A percentile compares a stretch with the other conserved stretches of the same genome.
These are phyloP conservation scores for Didymella lethalis DNA, from an alignment of 2,329 filamentous ascomycete species.

Conservation along the genomic window DNA sequence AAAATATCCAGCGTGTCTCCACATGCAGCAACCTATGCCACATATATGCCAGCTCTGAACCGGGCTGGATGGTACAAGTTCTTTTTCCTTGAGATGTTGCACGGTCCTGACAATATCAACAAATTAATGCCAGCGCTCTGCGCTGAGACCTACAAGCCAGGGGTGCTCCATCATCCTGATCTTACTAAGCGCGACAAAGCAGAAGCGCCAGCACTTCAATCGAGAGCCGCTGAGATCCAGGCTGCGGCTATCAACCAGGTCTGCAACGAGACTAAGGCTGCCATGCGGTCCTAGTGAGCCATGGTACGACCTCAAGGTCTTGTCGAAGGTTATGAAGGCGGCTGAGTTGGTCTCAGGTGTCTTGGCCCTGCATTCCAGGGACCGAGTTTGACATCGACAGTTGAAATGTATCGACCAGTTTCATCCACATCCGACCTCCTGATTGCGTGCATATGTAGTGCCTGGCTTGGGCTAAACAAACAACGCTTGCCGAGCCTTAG, in stretches of 20 bases:
- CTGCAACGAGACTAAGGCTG: slow-evolving; percentile 39
- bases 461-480: slow-evolving; percentile 7
- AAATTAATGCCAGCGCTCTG: slow-evolving; percentile 40
- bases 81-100: slow-evolving; percentile 43
- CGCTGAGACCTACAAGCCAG: slow-evolving; percentile 44
- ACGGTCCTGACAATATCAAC: slow-evolving; percentile 39
- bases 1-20: slow-evolving; percentile 27
- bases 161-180: slow-evolving; percentile 44
- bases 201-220: slow-evolving; percentile 33
- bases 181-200: slow-evolving; percentile 40
- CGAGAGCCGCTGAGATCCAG: slow-evolving; percentile 37
- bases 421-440: slow-evolving; percentile 5
- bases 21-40: slow-evolving; percentile 22
- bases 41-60: slow-evolving; percentile 48
- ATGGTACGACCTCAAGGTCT: slow-evolving; percentile 22
- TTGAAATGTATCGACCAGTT: slow-evolving; percentile 11
- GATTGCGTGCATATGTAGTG: slow-evolving; percentile 21
- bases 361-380: slow-evolving; percentile 23
- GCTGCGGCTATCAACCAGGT: slow-evolving; percentile 38
- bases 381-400: not conserved
- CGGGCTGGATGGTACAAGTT: slow-evolving; percentile 50
- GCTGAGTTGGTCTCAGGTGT: slow-evolving; percentile 19
- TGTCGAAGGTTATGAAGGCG: slow-evolving; percentile 20
- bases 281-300: slow-evolving; percentile 31
- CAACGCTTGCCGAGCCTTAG: slow-evolving; percentile 16